Evolutionary conservation across 2,329 filamentous ascomycete species (phyloP), one percentile per base, ranked within the genome.

Genomic region (Neofusicoccum umdonicola): DNA sequence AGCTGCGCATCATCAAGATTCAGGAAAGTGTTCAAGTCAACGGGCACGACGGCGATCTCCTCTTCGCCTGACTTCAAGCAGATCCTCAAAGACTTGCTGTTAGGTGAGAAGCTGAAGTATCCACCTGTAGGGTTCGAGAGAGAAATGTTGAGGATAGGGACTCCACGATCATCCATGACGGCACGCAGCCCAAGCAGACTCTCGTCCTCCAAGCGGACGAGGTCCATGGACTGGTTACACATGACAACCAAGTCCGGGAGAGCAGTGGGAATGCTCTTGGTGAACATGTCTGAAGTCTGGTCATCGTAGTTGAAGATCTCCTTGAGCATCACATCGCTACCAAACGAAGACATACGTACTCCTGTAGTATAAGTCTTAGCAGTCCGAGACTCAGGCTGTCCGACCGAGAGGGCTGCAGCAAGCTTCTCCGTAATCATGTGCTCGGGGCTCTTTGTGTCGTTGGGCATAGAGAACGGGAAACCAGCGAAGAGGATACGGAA

Each of bases 1-100:
- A 78, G 65, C 57, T 77, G 72, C n/a, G 66, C 70, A 19, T 76
- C 71, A 19, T 77, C 73, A 31, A 78, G 70, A 13, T 71, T 68
- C 19, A 71, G 68, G 63, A 78, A 76, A 17, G 67, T 71, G 64
- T 70, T 73, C 37, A 73, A 66, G 47, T 76, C 73, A 44, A 77
- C 68, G 12, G 74, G 76, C 42, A 77, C 45, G 15, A 60, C 42
- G 2, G 15, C 41, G 17, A 60, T 47, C 31, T 60, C 56, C 27
- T 60, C 56, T 22, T 69, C 57, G 17, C 72, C 69, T 17, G 74
- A 74, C 63, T 78, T 74, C 27, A 78, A 65, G 50, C 72, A 73
- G 19, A 74, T 66, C 34, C 69, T 68, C 45, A 78, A 66, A n/a
- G 68, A 71, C 35, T 66, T 68, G 34, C 67, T 60, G 51, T 45